Evolutionary conservation across 2,329 filamentous ascomycete species (phyloP).

Genomic region (Penicillium decumbens): DNA sequence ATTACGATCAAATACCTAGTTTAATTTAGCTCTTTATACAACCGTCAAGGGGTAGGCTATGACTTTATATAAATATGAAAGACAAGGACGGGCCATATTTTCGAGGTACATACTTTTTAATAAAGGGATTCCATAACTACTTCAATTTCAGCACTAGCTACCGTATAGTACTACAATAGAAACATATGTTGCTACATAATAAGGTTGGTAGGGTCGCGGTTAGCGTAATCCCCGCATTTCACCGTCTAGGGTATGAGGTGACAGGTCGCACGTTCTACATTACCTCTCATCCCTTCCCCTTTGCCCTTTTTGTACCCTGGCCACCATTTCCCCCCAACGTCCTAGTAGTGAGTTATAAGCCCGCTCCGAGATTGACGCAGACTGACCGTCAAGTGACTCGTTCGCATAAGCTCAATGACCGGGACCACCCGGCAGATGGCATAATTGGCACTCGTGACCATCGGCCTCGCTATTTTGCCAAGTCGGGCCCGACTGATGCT

Average conservation of each 20-base stretch:
- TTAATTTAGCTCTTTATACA: no score
- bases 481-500: conserved; percentile 71
- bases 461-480: conserved; percentile 88
- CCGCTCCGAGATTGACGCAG: neutral
- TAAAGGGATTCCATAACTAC: no score
- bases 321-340: neutral
- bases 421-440: conserved; percentile 79
- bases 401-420: conserved; percentile 92
- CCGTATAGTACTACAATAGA: no score
- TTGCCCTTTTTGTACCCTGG: neutral
- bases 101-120: no score
- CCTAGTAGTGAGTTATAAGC: neutral
- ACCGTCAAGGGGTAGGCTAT: no score
- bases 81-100: no score
- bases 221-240: conserved; percentile 17
- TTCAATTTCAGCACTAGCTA: no score
- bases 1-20: no score
- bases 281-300: neutral
- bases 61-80: no score
- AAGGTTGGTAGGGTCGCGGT: conserved; percentile 9
- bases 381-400: conserved; percentile 70
- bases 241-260: conserved; percentile 18
- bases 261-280: conserved; percentile 16
- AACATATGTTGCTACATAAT: neutral
- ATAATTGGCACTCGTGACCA: conserved; percentile 64